Evolutionary conservation across 2,329 filamentous ascomycete species (phyloP), one percentile per base, ranked within the genome.

Genomic region (Botrytis aclada): DNA sequence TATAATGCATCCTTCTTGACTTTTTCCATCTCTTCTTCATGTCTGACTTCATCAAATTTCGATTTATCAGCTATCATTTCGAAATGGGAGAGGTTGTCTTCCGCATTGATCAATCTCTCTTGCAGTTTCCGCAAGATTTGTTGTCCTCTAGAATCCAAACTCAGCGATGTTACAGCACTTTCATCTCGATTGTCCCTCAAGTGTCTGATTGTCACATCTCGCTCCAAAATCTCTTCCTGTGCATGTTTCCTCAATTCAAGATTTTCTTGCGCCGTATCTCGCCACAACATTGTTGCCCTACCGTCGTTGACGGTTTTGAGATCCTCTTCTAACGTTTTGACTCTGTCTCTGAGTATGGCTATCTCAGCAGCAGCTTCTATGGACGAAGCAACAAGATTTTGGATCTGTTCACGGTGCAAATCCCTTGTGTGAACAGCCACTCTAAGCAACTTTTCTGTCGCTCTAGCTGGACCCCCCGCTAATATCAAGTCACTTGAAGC

Each of bases 131-230:
- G 47, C 37, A 67, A 67, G 29, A 51, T 41, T n/a, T 67, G 65
- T 39, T 67, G 65, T 54, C 65, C 65, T 56, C 10, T 67, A 29
- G 25, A 20, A 41, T 67, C 47, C 34, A 67, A 41, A 67, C 65
- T 20, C 14, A 67, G 47, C 18, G 65, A 56, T 41, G 65, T 67
- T 25, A n/a, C 34, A 56, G 65, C 16, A 16, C 54, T 67, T 32
- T 67, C 65, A 12, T 56, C 65, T 56, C 47, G 65, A 29, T 22
- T 1, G 14, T 41, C 65, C 10, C 65, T 54, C 14, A 67, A 22
- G n/a, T 10, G 37, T n/a, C 32, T 41, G 18, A 56, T 56, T 39
- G 54, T 56, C n/a, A 56, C 1, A 14, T 67, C 65, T 20, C 65
- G 34, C 29, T 67, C 47, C 47, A 54, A 41, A 29, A 67, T 67